These are phyloP conservation scores for Phytophthora uliginosa DNA, from an alignment of 352 stramenopile genomes.

Conservation along the genomic window DNA sequence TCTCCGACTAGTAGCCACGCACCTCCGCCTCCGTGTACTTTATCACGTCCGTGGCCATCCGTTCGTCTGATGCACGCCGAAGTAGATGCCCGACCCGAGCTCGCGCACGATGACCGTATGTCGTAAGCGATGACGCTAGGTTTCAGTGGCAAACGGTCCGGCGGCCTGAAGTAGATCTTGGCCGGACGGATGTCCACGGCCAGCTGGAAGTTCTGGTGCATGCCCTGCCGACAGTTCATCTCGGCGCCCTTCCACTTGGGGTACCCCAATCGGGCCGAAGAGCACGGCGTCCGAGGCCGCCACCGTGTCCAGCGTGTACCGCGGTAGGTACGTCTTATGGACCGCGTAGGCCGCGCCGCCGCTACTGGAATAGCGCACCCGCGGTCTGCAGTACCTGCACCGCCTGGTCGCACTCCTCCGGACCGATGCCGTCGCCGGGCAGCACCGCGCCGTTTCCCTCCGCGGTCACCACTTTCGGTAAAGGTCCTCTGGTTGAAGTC, in stretches of 20 bases:
- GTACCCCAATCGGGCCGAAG: constrained; percentile 96
- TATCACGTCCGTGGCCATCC: constrained; percentile 96
- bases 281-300: constrained; percentile 93
- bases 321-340: constrained; percentile 93
- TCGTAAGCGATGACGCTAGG: constrained; percentile 96
- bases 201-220: constrained; percentile 98
- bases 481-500: too few relatives aligned
- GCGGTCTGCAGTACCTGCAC: constrained; percentile 92
- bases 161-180: constrained; percentile 98
- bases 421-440: constrained; percentile 98
- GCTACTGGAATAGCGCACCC: constrained; percentile 89
- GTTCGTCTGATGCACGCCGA: constrained; percentile 91
- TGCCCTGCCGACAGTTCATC: constrained; percentile 97
- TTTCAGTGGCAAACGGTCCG: constrained; percentile 98
- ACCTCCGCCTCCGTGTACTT: constrained; percentile 98
- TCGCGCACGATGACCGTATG: constrained; percentile 99
- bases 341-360: constrained; percentile 96
- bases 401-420: constrained; percentile 97
- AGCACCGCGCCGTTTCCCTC: too few relatives aligned
- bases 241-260: constrained; percentile 92
- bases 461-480: too few relatives aligned
- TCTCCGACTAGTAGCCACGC: too few relatives aligned
- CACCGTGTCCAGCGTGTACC: constrained; percentile 96
- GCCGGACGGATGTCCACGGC: constrained; percentile 99
- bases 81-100: constrained; percentile 99